Base-by-base conservation (phyloP, 176 grass and related monocot genomes). In the Paspalum vaginatum region DNA sequence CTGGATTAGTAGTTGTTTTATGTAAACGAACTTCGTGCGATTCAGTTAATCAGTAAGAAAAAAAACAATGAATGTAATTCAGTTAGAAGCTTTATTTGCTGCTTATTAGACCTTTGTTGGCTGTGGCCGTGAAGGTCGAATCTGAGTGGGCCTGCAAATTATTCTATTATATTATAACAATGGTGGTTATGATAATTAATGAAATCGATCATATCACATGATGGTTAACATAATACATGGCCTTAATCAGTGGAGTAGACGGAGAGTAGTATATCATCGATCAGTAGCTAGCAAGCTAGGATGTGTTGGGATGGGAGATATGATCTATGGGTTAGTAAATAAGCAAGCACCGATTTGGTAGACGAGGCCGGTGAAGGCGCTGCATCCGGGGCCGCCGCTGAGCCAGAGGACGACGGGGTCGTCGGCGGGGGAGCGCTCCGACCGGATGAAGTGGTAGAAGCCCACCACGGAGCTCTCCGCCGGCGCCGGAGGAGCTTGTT, bases 401-500 rank as follows among this genome's bases (percentile, higher is more conserved):
- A 92, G 73, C 83, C 90, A 92, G 21, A 92, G 55, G 38, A 92
- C 1, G 68, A 92, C 6, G 0, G 90, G 83, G 74, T 92, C 83
- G 27, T 75, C 42, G 13, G 43, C 68, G 4, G 86, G 86, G 5
- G 26, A 26, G 54, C 74, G 18, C 74, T 92, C 90, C 6, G 90
- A 88, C 4, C 8, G 37, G 48, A 56, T 51, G 74, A 92, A 92
- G 62, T 92, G 88, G 86, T 88, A 92, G 74, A 92, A 92, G 61
- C 21, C 40, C 64, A 43, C 39, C 39, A 21, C 64, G 39, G 38
- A 43, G 39, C 9, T 42, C 39, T 5, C 9, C 63, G 40, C 39
- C 40, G 40, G 18, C 32, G 32, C 32, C 32, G 32, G 32, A 5
- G 18, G n/a, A 44, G 9, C 2, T 32, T 3, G 32, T 67, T 67